Evolutionary conservation across 352 stramenopile species (phyloP).

Genomic region (Phytophthora boehmeriae): DNA sequence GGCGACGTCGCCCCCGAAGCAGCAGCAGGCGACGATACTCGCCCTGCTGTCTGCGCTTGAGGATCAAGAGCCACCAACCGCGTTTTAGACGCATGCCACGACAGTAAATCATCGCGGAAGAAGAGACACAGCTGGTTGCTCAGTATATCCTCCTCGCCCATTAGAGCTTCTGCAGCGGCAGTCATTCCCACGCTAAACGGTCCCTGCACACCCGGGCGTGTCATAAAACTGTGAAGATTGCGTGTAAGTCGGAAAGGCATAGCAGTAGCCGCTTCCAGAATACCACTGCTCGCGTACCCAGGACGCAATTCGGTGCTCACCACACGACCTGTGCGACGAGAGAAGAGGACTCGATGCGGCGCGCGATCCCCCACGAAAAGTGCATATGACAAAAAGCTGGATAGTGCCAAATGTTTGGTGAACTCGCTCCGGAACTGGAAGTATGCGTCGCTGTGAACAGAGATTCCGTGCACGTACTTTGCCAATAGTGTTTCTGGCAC

Average conservation of each 20-base stretch:
- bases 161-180: slow-evolving; percentile 78
- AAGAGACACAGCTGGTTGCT: slow-evolving; percentile 89
- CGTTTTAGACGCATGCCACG: slow-evolving; percentile 90
- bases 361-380: slow-evolving; percentile 87
- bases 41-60: slow-evolving; percentile 23
- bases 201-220: slow-evolving; percentile 79
- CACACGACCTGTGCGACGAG: slow-evolving; percentile 74
- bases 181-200: slow-evolving; percentile 87
- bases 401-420: slow-evolving; percentile 85
- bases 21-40: slow-evolving; percentile 24
- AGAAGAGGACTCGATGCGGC: slow-evolving; percentile 87
- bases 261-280: slow-evolving; percentile 76
- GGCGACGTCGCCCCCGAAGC: slow-evolving; percentile 32
- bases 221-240: slow-evolving; percentile 91
- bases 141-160: slow-evolving; percentile 84
- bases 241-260: slow-evolving; percentile 92
- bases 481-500: slow-evolving; percentile 86
- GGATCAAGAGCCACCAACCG: slow-evolving; percentile 43
- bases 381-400: slow-evolving; percentile 85
- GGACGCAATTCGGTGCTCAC: slow-evolving; percentile 87
- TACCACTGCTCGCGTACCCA: slow-evolving; percentile 81
- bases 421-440: slow-evolving; percentile 90
- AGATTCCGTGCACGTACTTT: slow-evolving; percentile 86
- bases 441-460: slow-evolving; percentile 74
- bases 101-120: slow-evolving; percentile 89